Base-by-base conservation (phyloP, 352 stramenopile species). In the Phytophthora agathidicida region DNA sequence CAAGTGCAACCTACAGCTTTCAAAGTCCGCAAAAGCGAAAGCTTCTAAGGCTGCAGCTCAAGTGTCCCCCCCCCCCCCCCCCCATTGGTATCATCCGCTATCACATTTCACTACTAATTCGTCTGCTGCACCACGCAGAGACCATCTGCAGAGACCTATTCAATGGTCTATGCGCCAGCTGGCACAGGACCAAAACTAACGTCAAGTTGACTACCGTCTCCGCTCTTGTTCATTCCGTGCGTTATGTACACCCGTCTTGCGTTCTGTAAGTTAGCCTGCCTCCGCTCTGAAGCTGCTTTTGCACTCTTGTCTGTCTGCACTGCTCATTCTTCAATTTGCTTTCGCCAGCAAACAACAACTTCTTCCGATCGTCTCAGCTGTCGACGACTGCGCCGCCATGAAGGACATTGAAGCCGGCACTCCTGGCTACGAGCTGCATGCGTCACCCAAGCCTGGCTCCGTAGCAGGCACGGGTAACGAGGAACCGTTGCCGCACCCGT, bases 271-370 rank as follows among this genome's bases (percentile, higher is more conserved):
- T n/a, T n/a, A n/a, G n/a, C n/a, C n/a, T 24, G 51, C 49, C 37
- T 7, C 55, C 50, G 23, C 54, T 42, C 31, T 46, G 54, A 62
- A 36, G 17, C 26, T 19, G 33, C 17, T 24, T n/a, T n/a, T 45
- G 22, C 5, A 14, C 19, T n/a, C n/a, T n/a, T n/a, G n/a, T n/a
- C n/a, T n/a, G n/a, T n/a, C n/a, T 28, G 19, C 51, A 60, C 9
- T 38, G 37, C 11, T 64, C 43, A 68, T 68, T 68, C 59, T 48
- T 63, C 59, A 68, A 57, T 61, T 57, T 56, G 51, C 59, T 63
- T 57, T 44, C 51, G 16, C 36, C 17, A 63, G 59, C 59, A 68
- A 38, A 58, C 26, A 5, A 31, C 31, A 5, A 36, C 26, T 26
- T 42, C 19, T 16, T 52, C 36, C 26, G 26, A 44, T 45, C 27